phyloP scores from a whole-genome alignment of 169 alveolate genomes.

The Blepharisma undulans region DNA sequence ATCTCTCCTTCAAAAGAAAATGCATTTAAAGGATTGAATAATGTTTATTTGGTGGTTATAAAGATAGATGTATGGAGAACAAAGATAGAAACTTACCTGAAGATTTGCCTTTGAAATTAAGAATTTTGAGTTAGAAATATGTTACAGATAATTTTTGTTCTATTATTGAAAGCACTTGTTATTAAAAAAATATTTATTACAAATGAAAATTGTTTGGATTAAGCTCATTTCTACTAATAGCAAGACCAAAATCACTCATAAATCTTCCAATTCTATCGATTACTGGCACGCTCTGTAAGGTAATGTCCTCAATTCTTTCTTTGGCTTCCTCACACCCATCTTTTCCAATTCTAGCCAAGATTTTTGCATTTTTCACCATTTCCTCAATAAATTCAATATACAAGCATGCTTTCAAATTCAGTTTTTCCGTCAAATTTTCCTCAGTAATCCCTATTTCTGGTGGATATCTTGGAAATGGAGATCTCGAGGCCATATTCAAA shows the following conservation, averaged over 20 bases:
- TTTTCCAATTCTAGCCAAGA: background rate
- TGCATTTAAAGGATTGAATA: too few species aligned
- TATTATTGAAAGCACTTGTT: background rate
- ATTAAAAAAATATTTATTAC: background rate
- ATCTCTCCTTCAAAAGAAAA: too few species aligned
- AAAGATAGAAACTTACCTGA: too few species aligned
- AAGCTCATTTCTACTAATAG: background rate
- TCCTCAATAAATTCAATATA: background rate
- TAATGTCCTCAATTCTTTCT: background rate
- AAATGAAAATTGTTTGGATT: background rate
- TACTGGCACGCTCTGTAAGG: background rate
- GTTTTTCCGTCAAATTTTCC: background rate
- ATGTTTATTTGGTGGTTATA: too few species aligned
- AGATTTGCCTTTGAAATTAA: background rate
- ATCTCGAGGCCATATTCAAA: slow-evolving; percentile 56
- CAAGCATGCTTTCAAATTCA: background rate
- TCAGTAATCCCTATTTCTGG: slow-evolving; percentile 63
- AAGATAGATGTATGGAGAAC: too few species aligned
- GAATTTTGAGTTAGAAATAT: too few species aligned
- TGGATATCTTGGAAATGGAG: slow-evolving; percentile 81
- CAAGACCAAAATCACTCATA: slow-evolving; percentile 10
- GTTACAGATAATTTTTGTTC: background rate
- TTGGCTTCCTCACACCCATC: slow-evolving; percentile 4
- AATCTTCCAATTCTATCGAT: background rate
- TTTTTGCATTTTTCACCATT: background rate